Percentiles rank a stretch among this genome's conserved stretches.
These are phyloP conservation scores for Cicer bijugum DNA, from an alignment of 306 rosid species.

Conservation along the genomic window DNA sequence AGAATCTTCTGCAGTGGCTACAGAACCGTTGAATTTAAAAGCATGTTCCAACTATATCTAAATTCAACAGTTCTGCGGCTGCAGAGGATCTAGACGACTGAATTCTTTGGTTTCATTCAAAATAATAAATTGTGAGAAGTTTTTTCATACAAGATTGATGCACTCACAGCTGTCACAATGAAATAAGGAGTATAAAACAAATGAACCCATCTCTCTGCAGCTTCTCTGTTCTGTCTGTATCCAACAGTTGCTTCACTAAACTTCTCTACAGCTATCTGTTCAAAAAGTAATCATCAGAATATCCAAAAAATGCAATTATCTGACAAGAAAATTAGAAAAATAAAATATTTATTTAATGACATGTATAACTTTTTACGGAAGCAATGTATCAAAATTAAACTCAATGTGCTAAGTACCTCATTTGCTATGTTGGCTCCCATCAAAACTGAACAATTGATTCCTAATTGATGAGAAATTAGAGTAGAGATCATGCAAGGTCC, in stretches of 20 bases:
- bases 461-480: constrained; percentile 75
- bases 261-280: constrained; percentile 73
- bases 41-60: background rate
- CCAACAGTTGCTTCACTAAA: constrained; percentile 98
- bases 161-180: constrained; percentile 75
- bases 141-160: background rate
- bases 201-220: constrained; percentile 90
- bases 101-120: no score
- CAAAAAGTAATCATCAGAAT: constrained; percentile 2
- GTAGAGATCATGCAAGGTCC: constrained; percentile 97
- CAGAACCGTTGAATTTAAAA: background rate
- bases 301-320: background rate
- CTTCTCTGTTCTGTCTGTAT: constrained; percentile 65
- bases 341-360: background rate
- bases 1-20: background rate
- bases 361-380: no score
- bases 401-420: constrained; percentile 58
- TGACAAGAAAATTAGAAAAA: background rate
- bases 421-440: constrained; percentile 99
- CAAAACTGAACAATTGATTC: constrained; percentile 82
- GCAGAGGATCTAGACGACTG: background rate
- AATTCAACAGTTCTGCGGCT: background rate
- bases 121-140: background rate
- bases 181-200: constrained; percentile 88
- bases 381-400: no score